Conservation (phyloP, 768 basidiomycete species). For the Podaxis sp. region DNA sequence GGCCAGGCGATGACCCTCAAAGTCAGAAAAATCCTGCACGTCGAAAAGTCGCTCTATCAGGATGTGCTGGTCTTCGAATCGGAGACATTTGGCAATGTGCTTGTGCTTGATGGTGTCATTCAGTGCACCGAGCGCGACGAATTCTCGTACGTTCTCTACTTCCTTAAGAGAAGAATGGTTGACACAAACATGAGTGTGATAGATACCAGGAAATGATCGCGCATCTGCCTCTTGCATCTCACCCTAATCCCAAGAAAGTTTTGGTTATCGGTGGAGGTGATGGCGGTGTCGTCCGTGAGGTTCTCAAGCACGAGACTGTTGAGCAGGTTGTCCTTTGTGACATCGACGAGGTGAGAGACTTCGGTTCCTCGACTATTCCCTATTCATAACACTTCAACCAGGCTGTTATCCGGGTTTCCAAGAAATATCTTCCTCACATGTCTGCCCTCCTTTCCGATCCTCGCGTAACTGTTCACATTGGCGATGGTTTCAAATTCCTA, state of each 20-base stretch:
- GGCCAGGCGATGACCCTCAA: conserved; percentile 97
- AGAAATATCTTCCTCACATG: conserved; percentile 93
- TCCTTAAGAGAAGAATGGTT: neutral
- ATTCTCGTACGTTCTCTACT: conserved; percentile 70
- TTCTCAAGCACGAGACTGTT: conserved; percentile 89
- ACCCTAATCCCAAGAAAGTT: conserved; percentile 94
- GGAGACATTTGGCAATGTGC: conserved; percentile 95
- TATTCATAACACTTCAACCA: conserved; percentile 25
- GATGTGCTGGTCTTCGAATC: conserved; percentile 98
- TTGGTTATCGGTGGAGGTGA: conserved; percentile 98
- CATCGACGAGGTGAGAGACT: conserved; percentile 79
- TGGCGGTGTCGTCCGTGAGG: conserved; percentile 96
- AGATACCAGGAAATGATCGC: conserved; percentile 99
- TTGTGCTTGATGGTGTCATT: conserved; percentile 92
- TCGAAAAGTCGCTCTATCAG: conserved; percentile 91
- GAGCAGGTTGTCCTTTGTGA: conserved; percentile 94
- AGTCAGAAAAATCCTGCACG: conserved; percentile 93
- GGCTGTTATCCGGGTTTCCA: conserved; percentile 95
- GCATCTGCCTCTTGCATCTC: conserved; percentile 92
- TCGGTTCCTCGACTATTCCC: neutral
- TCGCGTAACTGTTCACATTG: conserved; percentile 81
- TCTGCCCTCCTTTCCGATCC: conserved; percentile 75
- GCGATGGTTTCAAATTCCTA: conserved; percentile 97
- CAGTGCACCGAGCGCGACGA: conserved; percentile 99
- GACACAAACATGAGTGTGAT: neutral